phyloP scores from a whole-genome alignment of 2,329 filamentous ascomycete genomes.

The Whalleya microplaca region DNA sequence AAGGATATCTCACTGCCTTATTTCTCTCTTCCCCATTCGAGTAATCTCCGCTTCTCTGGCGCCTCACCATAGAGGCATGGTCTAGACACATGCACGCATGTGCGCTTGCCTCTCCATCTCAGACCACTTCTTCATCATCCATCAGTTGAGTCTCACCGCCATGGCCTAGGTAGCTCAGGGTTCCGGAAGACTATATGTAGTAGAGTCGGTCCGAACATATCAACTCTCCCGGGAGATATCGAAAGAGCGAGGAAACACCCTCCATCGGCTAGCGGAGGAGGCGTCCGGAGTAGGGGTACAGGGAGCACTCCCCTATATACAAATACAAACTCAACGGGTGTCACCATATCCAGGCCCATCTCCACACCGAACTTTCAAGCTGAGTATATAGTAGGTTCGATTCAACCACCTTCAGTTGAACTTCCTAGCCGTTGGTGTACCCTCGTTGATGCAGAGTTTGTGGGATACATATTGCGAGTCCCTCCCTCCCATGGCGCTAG shows the following conservation, averaged over 20 bases:
- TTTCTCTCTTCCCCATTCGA: too few species aligned
- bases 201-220: background rate
- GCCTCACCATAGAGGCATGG: too few species aligned
- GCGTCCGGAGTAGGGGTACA: background rate
- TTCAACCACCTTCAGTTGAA: background rate
- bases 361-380: background rate
- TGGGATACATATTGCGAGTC: background rate
- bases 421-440: background rate
- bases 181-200: background rate
- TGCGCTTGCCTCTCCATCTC: too few species aligned
- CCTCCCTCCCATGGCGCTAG: too few species aligned
- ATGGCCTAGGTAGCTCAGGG: background rate
- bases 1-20: too few species aligned
- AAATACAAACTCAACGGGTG: background rate
- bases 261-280: background rate
- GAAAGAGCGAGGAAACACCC: background rate
- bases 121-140: too few species aligned
- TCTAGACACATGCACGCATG: too few species aligned
- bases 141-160: too few species aligned
- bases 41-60: too few species aligned
- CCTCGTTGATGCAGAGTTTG: background rate
- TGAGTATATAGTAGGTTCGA: background rate
- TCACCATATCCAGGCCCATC: background rate
- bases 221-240: background rate
- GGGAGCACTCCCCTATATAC: background rate